phyloP scores from a whole-genome alignment of 768 basidiomycete species.

The Phylloporus sp. region DNA sequence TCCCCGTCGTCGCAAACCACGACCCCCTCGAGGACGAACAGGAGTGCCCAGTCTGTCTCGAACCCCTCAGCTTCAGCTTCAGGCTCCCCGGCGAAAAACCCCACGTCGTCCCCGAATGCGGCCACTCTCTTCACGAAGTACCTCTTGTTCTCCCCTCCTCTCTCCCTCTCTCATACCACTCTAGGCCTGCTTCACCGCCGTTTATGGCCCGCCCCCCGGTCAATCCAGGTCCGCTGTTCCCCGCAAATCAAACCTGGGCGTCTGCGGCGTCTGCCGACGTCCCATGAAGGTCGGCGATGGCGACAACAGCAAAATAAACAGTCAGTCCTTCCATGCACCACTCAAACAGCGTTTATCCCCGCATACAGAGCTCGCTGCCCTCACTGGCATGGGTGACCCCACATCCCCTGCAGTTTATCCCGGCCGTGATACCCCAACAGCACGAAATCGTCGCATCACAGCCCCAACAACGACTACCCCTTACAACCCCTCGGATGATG shows the following conservation, averaged over 20 bases:
- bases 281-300: constrained; percentile 96
- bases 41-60: constrained; percentile 95
- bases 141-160: background rate
- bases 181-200: constrained; percentile 93
- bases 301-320: constrained; percentile 78
- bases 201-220: constrained; percentile 83
- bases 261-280: constrained; percentile 94
- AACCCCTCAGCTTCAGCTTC: constrained; percentile 89
- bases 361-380: constrained; percentile 77
- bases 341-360: constrained; percentile 5
- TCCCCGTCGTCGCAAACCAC: constrained; percentile 68
- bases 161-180: constrained; percentile 6
- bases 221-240: constrained; percentile 51
- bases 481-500: constrained; percentile 79
- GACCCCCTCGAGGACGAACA: constrained; percentile 70
- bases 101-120: constrained; percentile 95
- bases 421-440: constrained; percentile 51
- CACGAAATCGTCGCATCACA: constrained; percentile 31
- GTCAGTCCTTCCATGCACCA: constrained; percentile 43
- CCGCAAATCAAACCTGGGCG: constrained; percentile 77
- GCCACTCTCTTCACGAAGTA: constrained; percentile 95
- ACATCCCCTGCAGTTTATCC: constrained; percentile 54
- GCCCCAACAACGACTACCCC: constrained; percentile 21
- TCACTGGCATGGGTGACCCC: constrained; percentile 83
- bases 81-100: constrained; percentile 94